Percentiles rank a stretch among this genome's conserved stretches.
Conservation (phyloP, 371 early-diverging fungal genomes). For the Funneliformis caledonium region DNA sequence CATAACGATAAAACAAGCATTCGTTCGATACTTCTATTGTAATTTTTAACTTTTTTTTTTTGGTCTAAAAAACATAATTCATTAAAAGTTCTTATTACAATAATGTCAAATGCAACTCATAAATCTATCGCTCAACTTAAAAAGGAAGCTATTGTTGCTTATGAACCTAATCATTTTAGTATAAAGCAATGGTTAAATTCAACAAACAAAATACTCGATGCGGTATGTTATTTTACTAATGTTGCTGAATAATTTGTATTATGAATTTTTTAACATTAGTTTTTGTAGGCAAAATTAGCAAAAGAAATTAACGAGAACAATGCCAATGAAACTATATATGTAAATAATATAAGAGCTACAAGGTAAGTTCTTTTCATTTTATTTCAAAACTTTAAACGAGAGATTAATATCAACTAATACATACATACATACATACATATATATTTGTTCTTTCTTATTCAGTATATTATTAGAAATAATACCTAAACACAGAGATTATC, state of each 20-base stretch:
- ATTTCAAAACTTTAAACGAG: background rate
- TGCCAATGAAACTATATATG: background rate
- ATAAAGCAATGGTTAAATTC: background rate
- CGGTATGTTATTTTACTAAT: background rate
- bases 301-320: too few relatives aligned
- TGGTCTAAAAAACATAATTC: background rate
- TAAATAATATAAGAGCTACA: background rate
- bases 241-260: too few relatives aligned
- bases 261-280: too few relatives aligned
- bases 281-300: too few relatives aligned
- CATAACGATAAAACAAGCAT: too few relatives aligned
- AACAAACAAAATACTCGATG: slow-evolving; percentile 1
- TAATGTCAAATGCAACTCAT: background rate
- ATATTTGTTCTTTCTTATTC: too few relatives aligned
- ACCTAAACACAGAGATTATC: slow-evolving; percentile 15
- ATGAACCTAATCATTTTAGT: background rate
- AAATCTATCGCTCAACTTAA: background rate
- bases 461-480: slow-evolving; percentile 19
- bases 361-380: background rate
- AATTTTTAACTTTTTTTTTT: too few relatives aligned
- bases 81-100: background rate
- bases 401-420: too few relatives aligned
- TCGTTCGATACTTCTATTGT: too few relatives aligned
- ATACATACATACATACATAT: too few relatives aligned
- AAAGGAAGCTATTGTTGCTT: background rate